Percentiles rank a stretch among this genome's conserved stretches.
Evolutionary conservation across 768 basidiomycete genomes (phyloP).

Genomic region (Suillus brevipes): DNA sequence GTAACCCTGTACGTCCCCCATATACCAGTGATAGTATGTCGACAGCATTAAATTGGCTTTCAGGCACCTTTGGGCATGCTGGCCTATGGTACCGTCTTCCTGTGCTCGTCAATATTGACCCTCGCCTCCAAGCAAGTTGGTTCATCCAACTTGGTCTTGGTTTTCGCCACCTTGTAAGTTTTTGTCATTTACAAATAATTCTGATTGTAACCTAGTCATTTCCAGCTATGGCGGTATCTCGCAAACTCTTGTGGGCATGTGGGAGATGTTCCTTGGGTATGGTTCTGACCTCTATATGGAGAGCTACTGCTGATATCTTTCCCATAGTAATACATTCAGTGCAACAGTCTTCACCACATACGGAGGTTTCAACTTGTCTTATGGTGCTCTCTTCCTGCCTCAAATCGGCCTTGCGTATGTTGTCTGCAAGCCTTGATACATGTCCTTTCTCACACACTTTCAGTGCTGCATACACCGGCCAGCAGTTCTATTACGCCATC

Average conservation of each 20-base stretch:
- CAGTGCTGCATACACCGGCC: conserved; percentile 27
- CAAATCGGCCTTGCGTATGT: conserved; percentile 28
- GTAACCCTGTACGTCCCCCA: conserved; percentile 22
- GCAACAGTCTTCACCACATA: conserved; percentile 30
- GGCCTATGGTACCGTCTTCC: conserved; percentile 29
- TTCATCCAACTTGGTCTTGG: conserved; percentile 24
- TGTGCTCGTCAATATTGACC: conserved; percentile 31
- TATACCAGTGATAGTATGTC: neutral
- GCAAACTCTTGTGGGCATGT: conserved; percentile 32
- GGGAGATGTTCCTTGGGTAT: conserved; percentile 33
- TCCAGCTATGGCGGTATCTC: conserved; percentile 32
- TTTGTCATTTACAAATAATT: neutral
- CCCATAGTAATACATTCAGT: conserved; percentile 26
- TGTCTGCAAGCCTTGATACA: no score
- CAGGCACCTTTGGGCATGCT: conserved; percentile 32
- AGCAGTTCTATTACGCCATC: conserved; percentile 26
- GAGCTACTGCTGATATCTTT: conserved; percentile 12
- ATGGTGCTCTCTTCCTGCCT: conserved; percentile 29
- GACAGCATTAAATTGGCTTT: neutral
- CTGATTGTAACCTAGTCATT: neutral
- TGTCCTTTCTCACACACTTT: conserved; percentile 4
- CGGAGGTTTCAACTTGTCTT: conserved; percentile 31
- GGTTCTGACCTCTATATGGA: conserved; percentile 6
- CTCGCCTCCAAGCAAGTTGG: conserved; percentile 21
- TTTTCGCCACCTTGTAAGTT: conserved; percentile 30